These are phyloP conservation scores for Flagelloscypha sp. DNA, from an alignment of 768 basidiomycete genomes.

Conservation along the genomic window DNA sequence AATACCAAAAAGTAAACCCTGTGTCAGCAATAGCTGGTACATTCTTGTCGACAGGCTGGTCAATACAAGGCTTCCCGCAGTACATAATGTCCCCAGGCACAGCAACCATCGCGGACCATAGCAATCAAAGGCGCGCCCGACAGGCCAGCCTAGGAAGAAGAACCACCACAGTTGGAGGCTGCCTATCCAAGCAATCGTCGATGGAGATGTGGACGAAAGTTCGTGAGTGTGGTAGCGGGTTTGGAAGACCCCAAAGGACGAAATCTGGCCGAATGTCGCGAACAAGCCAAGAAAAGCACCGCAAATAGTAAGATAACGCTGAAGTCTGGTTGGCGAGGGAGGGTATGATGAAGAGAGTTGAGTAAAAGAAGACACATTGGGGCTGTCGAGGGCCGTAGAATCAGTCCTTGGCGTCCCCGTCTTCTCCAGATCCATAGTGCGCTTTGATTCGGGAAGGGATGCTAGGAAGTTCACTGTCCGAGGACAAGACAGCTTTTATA, in stretches of 20 bases:
- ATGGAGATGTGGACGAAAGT: conserved; percentile 38
- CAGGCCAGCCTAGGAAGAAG: conserved; percentile 62
- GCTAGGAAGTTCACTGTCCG: too few species aligned
- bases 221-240: conserved; percentile 59
- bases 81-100: conserved; percentile 39
- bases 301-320: conserved; percentile 46
- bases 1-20: conserved; percentile 59
- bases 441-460: too few species aligned
- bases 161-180: conserved; percentile 62
- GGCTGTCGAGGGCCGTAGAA: too few species aligned
- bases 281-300: conserved; percentile 62
- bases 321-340: too few species aligned
- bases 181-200: conserved; percentile 64
- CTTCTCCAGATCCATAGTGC: too few species aligned
- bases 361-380: too few species aligned
- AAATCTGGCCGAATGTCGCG: conserved; percentile 66
- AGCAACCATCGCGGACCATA: conserved; percentile 53
- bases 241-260: conserved; percentile 66
- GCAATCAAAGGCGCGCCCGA: conserved; percentile 52
- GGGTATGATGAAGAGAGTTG: too few species aligned
- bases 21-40: conserved; percentile 54
- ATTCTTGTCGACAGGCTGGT: conserved; percentile 51
- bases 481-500: too few species aligned
- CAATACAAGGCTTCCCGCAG: conserved; percentile 45
- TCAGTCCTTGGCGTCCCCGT: too few species aligned